Conservation (phyloP, 331 rosid genomes). For the Malus hybrid region DNA sequence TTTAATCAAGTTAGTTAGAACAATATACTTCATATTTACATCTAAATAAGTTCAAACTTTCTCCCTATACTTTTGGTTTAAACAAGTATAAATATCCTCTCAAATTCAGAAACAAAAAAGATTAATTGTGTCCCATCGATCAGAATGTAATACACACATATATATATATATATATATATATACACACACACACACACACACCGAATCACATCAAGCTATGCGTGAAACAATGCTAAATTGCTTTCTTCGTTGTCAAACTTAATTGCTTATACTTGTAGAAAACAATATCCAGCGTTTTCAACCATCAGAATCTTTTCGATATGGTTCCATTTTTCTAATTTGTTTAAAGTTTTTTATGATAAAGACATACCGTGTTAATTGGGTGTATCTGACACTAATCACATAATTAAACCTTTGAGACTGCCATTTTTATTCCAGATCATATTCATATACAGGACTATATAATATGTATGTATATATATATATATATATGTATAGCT, state of each 20-base stretch:
- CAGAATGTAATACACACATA: neutral
- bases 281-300: constrained; percentile 72
- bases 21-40: rapidly evolving
- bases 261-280: constrained; percentile 70
- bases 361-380: constrained; percentile 51
- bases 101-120: too few species aligned
- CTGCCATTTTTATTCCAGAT: constrained; percentile 18
- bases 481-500: neutral
- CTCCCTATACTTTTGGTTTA: neutral
- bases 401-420: constrained; percentile 17
- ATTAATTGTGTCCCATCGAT: neutral
- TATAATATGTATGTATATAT: too few species aligned
- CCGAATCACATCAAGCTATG: constrained; percentile 41
- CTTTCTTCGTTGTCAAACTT: too few species aligned
- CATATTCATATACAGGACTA: neutral
- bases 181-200: neutral
- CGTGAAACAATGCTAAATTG: constrained; percentile 15
- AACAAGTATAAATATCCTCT: neutral
- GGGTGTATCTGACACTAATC: constrained; percentile 12
- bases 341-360: constrained; percentile 12
- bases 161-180: neutral
- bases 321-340: constrained; percentile 1
- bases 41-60: neutral
- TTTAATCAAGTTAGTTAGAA: too few species aligned
- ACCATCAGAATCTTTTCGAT: constrained; percentile 58